Conservation (phyloP, 1,284 basidiomycete genomes). For the Ceratobasidium sp. region DNA sequence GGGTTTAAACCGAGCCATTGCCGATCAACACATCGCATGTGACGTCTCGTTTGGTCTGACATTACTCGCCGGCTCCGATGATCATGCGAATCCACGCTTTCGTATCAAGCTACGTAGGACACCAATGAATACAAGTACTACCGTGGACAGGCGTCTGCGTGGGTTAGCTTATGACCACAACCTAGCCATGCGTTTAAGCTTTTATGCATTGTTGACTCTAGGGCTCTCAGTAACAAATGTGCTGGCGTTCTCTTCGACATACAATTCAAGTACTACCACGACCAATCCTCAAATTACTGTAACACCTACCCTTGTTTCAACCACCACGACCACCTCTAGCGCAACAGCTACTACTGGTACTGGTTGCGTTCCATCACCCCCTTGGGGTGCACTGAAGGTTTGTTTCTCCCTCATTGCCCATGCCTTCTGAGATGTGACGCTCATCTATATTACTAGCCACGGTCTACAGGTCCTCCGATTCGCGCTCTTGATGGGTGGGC, state of each 20-base stretch:
- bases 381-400: neutral
- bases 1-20: neutral
- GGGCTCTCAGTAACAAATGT: too few relatives aligned
- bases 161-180: too few relatives aligned
- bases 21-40: neutral
- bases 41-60: neutral
- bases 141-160: neutral
- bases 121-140: neutral
- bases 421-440: neutral
- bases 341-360: neutral
- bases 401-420: neutral
- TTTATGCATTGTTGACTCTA: too few relatives aligned
- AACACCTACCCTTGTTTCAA: neutral
- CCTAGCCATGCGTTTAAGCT: too few relatives aligned
- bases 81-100: conserved; percentile 26
- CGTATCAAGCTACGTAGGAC: neutral
- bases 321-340: neutral
- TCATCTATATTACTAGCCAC: neutral
- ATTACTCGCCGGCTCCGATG: neutral
- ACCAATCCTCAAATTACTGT: too few relatives aligned
- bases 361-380: neutral
- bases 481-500: conserved; percentile 25
- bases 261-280: neutral
- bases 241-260: too few relatives aligned
- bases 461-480: conserved; percentile 18